Base-by-base conservation (phyloP, 2,329 filamentous ascomycete genomes). In the Ophiognomonia clavigignenti-juglandacearum region DNA sequence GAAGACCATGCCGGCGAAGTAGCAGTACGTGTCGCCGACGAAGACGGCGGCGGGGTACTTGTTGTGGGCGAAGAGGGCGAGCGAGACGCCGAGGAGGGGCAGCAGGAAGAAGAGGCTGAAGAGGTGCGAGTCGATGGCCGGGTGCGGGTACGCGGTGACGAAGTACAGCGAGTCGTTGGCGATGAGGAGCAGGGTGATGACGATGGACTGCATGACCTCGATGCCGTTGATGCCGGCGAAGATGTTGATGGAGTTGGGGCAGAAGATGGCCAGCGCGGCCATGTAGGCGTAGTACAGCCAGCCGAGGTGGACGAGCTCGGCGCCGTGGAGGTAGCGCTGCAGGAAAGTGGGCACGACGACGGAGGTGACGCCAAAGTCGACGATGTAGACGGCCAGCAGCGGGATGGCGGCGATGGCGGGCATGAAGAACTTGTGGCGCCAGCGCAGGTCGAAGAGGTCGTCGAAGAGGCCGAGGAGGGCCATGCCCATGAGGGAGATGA, bases 201-300 rank as follows among this genome's bases (percentile, higher is more conserved):
- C 87, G 53, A 98, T 74, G 50, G 90, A 96, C 69, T 98, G 93
- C 10, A 86, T 83, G 46, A 97, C 93, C 66, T 98, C 93, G 64
- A 98, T 93, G 46, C 93, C 93, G 66, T 98, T 98, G 67, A 98
- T 88, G n/a, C 93, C 93, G 0, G 93, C 93, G n/a, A 98, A 75
- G 70, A 98, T 98, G 73, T 98, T 98, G 78, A 98, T 98, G 66
- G 89, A 90, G 71, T 98, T 97, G 6, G 93, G 91, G 57, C 90
- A 95, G 73, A 98, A 98, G 66, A 98, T 98, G 63, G 92, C 88
- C 56, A 98, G 80, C 47, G 87, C 85, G 43, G 89, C 88, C 93
- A 98, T 98, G 75, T 97, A 98, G 61, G 85, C 72, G 70, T 98
- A 98, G 78, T 98, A 98, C 47, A 88, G 71, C 63, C 80, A 68